These are phyloP conservation scores for Daedaleopsis nitida DNA, from an alignment of 768 basidiomycete genomes.

Conservation along the genomic window DNA sequence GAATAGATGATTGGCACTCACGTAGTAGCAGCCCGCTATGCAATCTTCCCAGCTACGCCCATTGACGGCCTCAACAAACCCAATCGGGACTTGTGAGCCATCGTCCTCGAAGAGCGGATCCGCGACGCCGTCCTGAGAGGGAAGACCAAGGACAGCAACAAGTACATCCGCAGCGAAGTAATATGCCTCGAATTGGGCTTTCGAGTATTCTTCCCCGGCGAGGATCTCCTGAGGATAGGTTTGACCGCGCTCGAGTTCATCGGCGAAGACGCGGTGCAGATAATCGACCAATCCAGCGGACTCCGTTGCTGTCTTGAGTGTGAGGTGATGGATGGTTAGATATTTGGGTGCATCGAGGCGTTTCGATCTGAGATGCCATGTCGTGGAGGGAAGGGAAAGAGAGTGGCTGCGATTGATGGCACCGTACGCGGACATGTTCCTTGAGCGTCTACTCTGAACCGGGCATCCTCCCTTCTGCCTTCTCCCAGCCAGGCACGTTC, in stretches of 20 bases:
- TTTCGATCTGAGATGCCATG: constrained; percentile 42
- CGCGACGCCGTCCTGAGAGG: constrained; percentile 18
- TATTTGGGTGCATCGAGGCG: constrained; percentile 13
- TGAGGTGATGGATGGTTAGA: constrained; percentile 41
- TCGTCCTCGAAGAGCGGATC: constrained; percentile 21
- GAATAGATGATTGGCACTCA: constrained; percentile 36
- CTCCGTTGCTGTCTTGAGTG: constrained; percentile 29
- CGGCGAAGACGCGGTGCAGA: constrained; percentile 64
- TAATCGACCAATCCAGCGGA: constrained; percentile 59
- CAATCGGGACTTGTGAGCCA: constrained; percentile 21
- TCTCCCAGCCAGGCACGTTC: no score
- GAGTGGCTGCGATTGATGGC: constrained; percentile 43
- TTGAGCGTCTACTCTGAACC: not conserved
- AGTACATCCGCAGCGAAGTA: constrained; percentile 81
- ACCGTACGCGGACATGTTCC: constrained; percentile 74
- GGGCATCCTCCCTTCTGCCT: not conserved
- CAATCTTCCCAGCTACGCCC: constrained; percentile 66
- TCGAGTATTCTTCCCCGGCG: constrained; percentile 40
- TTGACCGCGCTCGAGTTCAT: constrained; percentile 70
- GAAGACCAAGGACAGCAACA: constrained; percentile 51
- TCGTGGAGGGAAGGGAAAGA: constrained; percentile 45
- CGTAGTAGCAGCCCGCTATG: constrained; percentile 80
- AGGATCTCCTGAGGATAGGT: constrained; percentile 87
- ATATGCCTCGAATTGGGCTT: constrained; percentile 66
- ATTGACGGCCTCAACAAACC: constrained; percentile 46